Conservation (phyloP, 1,284 basidiomycete genomes). For the Cryptococcus floricola region DNA sequence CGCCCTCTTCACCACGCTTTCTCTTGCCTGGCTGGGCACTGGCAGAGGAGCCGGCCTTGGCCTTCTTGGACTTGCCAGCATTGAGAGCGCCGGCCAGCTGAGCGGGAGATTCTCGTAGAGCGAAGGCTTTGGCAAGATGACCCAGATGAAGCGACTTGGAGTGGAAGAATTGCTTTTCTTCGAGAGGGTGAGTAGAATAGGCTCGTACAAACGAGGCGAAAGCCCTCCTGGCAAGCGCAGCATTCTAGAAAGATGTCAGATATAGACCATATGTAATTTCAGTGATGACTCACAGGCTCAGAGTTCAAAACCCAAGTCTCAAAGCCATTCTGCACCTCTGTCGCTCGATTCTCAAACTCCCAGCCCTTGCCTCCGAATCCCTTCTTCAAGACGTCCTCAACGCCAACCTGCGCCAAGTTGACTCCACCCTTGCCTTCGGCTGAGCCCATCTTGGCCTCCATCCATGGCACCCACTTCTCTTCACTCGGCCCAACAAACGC, state of each 20-base stretch:
- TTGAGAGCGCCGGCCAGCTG: conserved; percentile 53
- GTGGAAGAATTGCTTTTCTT: conserved; percentile 95
- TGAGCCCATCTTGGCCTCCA: conserved; percentile 67
- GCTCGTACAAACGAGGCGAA: conserved; percentile 91
- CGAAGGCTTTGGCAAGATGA: conserved; percentile 95
- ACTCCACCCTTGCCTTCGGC: conserved; percentile 48
- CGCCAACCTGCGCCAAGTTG: conserved; percentile 58
- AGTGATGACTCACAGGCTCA: conserved; percentile 59
- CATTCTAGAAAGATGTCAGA: conserved; percentile 56
- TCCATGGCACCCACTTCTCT: conserved; percentile 81
- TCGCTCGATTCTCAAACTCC: conserved; percentile 87
- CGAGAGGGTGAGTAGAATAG: conserved; percentile 93
- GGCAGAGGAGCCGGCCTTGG: conserved; percentile 50
- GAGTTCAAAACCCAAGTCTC: conserved; percentile 85
- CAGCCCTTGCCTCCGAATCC: conserved; percentile 79
- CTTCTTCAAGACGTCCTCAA: conserved; percentile 66
- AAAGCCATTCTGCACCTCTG: conserved; percentile 90
- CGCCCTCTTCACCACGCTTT: conserved; percentile 28
- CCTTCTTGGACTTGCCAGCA: conserved; percentile 34
- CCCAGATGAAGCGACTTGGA: conserved; percentile 89
- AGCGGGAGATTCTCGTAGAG: conserved; percentile 85
- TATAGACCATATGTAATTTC: not conserved
- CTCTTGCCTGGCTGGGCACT: conserved; percentile 12
- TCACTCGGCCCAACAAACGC: conserved; percentile 81
- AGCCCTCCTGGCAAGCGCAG: conserved; percentile 72